Evolutionary conservation across 805 yeast species (phyloP).

Genomic region (Wickerhamiella parazyma): DNA sequence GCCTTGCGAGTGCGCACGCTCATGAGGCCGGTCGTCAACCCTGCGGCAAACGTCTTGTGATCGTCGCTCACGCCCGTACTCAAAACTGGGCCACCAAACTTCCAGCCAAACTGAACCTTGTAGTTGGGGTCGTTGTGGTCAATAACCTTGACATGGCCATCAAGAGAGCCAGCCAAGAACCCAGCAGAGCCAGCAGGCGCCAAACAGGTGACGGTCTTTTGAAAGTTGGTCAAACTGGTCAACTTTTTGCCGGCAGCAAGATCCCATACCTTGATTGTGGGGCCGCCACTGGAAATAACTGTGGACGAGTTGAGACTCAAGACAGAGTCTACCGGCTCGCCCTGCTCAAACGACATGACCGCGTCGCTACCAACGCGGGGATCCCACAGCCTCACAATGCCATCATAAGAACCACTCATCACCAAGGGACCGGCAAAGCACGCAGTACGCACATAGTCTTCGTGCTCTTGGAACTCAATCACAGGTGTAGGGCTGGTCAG

Average conservation of each 20-base stretch:
- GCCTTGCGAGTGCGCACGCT: slow-evolving; percentile 80
- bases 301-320: slow-evolving; percentile 64
- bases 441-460: slow-evolving; percentile 79
- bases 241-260: slow-evolving; percentile 60
- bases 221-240: slow-evolving; percentile 70
- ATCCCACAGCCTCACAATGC: slow-evolving; percentile 70
- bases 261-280: slow-evolving; percentile 83
- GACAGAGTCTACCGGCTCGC: slow-evolving; percentile 74
- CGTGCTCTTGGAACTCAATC: slow-evolving; percentile 49
- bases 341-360: slow-evolving; percentile 54
- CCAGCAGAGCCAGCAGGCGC: slow-evolving; percentile 62
- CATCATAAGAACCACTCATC: slow-evolving; percentile 93
- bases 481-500: slow-evolving; percentile 71
- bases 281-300: slow-evolving; percentile 71
- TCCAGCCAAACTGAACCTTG: slow-evolving; percentile 95
- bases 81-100: slow-evolving; percentile 85
- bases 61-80: slow-evolving; percentile 83
- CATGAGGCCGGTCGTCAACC: slow-evolving; percentile 76
- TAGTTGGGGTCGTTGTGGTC: slow-evolving; percentile 52
- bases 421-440: slow-evolving; percentile 66
- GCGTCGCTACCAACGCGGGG: slow-evolving; percentile 46
- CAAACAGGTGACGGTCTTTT: slow-evolving; percentile 82
- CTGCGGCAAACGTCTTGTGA: slow-evolving; percentile 79
- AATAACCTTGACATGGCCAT: slow-evolving; percentile 93
- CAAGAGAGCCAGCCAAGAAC: slow-evolving; percentile 86